A percentile compares a stretch with the other conserved stretches of the same genome.
Evolutionary conservation across 345 rosid species (phyloP).

Genomic region (Eucalyptus albens): DNA sequence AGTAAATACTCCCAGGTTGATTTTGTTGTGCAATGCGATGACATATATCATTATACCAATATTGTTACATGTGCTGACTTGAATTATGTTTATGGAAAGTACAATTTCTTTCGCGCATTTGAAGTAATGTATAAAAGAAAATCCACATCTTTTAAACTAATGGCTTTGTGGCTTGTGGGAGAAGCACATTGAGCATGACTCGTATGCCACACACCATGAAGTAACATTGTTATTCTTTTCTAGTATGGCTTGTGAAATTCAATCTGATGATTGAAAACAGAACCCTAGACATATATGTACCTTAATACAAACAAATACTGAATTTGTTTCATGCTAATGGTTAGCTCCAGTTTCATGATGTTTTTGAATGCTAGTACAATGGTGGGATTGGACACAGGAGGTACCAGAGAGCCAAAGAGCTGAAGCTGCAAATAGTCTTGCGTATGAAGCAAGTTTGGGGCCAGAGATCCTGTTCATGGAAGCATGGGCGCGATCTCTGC

Average conservation of each 20-base stretch:
- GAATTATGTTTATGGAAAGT: background rate
- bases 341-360: background rate
- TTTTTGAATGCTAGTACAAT: background rate
- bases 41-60: background rate
- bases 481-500: slow-evolving; percentile 88
- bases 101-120: background rate
- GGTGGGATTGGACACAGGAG: slow-evolving; percentile 20
- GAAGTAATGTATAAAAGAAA: background rate
- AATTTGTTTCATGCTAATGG: background rate
- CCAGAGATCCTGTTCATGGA: slow-evolving; percentile 85
- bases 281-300: background rate
- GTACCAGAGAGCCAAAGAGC: slow-evolving; percentile 68
- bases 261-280: background rate
- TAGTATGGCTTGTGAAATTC: background rate
- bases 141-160: background rate
- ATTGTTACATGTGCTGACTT: background rate
- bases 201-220: background rate
- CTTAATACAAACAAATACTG: background rate
- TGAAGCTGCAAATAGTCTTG: slow-evolving; percentile 77
- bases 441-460: slow-evolving; percentile 80
- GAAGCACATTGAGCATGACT: background rate
- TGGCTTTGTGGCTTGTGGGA: background rate
- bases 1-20: background rate
- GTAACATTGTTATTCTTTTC: background rate
- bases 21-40: background rate